Conservation (phyloP, 2,329 filamentous ascomycete genomes). For the Akanthomyces dipterigenus region DNA sequence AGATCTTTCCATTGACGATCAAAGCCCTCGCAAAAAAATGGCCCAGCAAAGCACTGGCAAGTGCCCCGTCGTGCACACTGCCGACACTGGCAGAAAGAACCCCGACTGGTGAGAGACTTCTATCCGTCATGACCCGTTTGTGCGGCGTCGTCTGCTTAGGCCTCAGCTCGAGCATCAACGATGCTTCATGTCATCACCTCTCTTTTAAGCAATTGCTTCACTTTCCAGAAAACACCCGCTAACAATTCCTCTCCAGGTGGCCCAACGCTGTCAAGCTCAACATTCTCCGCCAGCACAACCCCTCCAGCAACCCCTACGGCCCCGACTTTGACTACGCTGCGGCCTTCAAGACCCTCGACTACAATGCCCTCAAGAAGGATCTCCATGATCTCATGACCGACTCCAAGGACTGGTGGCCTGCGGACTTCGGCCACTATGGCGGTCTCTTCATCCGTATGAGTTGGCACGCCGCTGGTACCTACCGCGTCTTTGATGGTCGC, state of each 20-base stretch:
- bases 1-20: constrained; percentile 13
- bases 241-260: not conserved
- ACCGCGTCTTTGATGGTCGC: constrained; percentile 66
- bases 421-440: constrained; percentile 75
- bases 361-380: constrained; percentile 67
- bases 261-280: constrained; percentile 60
- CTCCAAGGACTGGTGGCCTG: constrained; percentile 76
- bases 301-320: constrained; percentile 55
- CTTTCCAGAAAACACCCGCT: not conserved
- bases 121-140: not conserved
- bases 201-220: not conserved
- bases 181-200: not conserved
- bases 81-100: constrained; percentile 9
- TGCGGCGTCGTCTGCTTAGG: not conserved
- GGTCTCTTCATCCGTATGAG: constrained; percentile 75
- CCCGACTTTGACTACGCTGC: constrained; percentile 64
- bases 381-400: constrained; percentile 65
- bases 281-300: constrained; percentile 66
- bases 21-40: constrained; percentile 22
- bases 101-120: constrained; percentile 2
- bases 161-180: not conserved
- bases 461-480: constrained; percentile 75
- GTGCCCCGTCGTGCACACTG: constrained; percentile 10
- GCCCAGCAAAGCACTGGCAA: constrained; percentile 1
- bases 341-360: constrained; percentile 64